Conservation (phyloP, 2,329 filamentous ascomycete species). For the Fusarium setosum region DNA sequence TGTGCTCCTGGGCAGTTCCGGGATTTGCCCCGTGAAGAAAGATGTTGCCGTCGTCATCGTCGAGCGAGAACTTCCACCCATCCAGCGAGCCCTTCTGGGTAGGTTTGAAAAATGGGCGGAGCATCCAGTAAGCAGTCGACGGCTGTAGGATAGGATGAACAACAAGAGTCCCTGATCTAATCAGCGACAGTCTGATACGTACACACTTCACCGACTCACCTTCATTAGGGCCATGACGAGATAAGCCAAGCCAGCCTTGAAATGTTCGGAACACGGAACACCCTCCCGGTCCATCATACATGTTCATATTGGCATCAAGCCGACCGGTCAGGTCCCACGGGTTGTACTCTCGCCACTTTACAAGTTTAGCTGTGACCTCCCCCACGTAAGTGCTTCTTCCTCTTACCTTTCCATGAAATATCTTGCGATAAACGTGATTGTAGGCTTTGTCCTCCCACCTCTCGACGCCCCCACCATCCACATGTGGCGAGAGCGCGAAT, state of each 20-base stretch:
- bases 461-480: not conserved
- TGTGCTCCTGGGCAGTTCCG: not conserved
- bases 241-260: constrained; percentile 1
- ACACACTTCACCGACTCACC: not conserved
- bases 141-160: not conserved
- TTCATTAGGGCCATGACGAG: not conserved
- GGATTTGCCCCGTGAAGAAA: not conserved
- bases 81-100: not conserved
- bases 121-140: not conserved
- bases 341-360: not conserved
- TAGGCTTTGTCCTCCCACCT: not conserved
- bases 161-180: not conserved
- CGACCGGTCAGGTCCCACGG: not conserved
- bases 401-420: not conserved
- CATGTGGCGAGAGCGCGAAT: not conserved
- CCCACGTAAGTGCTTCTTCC: not conserved
- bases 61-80: not conserved
- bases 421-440: not conserved
- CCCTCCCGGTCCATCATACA: constrained; percentile 9
- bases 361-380: not conserved
- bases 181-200: not conserved
- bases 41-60: not conserved
- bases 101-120: not conserved
- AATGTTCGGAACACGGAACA: constrained; percentile 8
- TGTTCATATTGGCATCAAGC: constrained; percentile 5